A percentile compares a stretch with the other conserved stretches of the same genome.
Evolutionary conservation across 306 rosid genomes (phyloP).

Genomic region (Lablab purpureus): DNA sequence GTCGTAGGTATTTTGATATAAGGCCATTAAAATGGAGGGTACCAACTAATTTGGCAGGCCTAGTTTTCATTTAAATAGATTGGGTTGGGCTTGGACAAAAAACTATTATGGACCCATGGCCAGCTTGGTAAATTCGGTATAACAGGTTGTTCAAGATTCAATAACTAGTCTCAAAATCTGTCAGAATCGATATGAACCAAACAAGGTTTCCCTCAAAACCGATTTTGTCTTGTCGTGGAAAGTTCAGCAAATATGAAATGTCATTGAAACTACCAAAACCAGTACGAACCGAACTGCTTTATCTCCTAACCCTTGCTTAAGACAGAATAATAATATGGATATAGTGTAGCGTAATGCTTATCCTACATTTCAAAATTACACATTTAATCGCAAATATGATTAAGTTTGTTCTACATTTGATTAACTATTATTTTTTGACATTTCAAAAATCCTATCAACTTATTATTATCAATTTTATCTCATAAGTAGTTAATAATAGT

Average conservation of each 20-base stretch:
- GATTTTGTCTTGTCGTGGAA: neutral
- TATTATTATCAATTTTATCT: too few species aligned
- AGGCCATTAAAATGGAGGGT: neutral
- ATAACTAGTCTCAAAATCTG: neutral
- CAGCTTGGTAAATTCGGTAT: neutral
- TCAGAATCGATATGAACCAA: neutral
- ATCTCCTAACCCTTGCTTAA: neutral
- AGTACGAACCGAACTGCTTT: neutral
- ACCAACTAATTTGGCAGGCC: neutral
- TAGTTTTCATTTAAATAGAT: neutral
- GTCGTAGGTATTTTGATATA: too few species aligned
- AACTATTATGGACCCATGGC: neutral
- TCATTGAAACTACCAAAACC: neutral
- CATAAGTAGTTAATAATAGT: too few species aligned
- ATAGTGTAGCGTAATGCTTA: too few species aligned
- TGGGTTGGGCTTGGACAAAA: neutral
- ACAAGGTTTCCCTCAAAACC: neutral
- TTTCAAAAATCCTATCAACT: too few species aligned
- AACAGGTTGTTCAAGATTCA: too few species aligned
- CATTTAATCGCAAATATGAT: too few species aligned
- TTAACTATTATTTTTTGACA: too few species aligned
- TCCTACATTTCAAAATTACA: too few species aligned
- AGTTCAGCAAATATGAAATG: neutral
- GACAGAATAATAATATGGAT: neutral
- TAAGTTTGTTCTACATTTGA: too few species aligned